Conservation (phyloP, 2,329 filamentous ascomycete species). For the Rhynchosporium agropyri region DNA sequence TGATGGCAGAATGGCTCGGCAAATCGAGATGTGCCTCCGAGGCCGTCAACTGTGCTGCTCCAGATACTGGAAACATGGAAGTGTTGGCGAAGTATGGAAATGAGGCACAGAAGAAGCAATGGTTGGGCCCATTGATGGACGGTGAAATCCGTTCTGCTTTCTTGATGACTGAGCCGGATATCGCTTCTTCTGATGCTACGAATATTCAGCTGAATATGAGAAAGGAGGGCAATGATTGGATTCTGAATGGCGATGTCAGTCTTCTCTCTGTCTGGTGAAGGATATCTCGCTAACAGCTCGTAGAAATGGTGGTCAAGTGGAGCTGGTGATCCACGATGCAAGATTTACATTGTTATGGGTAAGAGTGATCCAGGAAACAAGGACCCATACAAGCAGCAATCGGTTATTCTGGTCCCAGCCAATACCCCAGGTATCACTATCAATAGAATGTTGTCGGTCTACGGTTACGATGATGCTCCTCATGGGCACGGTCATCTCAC, state of each 20-base stretch:
- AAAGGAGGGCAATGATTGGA: slow-evolving; percentile 82
- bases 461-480: slow-evolving; percentile 97
- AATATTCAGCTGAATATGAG: slow-evolving; percentile 87
- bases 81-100: slow-evolving; percentile 90
- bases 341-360: slow-evolving; percentile 95
- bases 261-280: neutral
- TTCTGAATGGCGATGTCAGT: slow-evolving; percentile 81
- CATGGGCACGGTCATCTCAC: slow-evolving; percentile 94
- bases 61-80: slow-evolving; percentile 96
- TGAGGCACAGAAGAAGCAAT: slow-evolving; percentile 79
- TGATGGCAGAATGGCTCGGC: slow-evolving; percentile 96
- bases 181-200: slow-evolving; percentile 87
- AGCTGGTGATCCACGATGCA: slow-evolving; percentile 88
- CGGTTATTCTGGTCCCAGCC: slow-evolving; percentile 85
- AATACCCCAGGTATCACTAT: slow-evolving; percentile 85
- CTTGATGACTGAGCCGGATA: slow-evolving; percentile 89
- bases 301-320: slow-evolving; percentile 99
- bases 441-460: slow-evolving; percentile 89
- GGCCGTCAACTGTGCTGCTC: slow-evolving; percentile 87
- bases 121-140: slow-evolving; percentile 79
- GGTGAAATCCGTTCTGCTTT: slow-evolving; percentile 88
- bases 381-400: slow-evolving; percentile 87
- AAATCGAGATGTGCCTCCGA: slow-evolving; percentile 82
- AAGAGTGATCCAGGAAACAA: slow-evolving; percentile 78
- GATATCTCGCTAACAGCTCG: slow-evolving; percentile 30